phyloP scores from a whole-genome alignment of 768 basidiomycete species.

The Suillus alpinus region DNA sequence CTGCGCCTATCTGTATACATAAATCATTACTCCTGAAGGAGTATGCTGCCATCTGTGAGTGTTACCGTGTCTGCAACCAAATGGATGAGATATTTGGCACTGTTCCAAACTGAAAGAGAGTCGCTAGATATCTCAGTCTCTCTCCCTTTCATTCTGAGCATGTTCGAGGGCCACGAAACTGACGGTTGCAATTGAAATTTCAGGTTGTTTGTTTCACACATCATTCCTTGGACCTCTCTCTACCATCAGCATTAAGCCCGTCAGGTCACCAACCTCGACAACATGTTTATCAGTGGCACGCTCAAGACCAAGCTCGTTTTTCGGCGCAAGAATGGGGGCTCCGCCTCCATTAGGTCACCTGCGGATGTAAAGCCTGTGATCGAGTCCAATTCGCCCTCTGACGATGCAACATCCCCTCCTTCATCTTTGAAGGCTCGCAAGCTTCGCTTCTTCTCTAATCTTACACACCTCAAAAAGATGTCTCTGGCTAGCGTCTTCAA shows the following conservation, averaged over 20 bases:
- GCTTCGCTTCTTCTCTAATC: neutral
- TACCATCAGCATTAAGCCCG: neutral
- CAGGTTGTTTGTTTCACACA: neutral
- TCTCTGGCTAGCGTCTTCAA: neutral
- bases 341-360: neutral
- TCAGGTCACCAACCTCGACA: neutral
- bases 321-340: neutral
- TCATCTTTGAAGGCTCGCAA: neutral
- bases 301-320: neutral
- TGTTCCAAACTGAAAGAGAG: neutral
- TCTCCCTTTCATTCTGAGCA: neutral
- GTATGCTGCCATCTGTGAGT: constrained; percentile 1
- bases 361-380: neutral
- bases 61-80: neutral
- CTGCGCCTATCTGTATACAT: constrained; percentile 1
- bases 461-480: neutral
- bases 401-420: neutral
- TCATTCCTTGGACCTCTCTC: neutral
- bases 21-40: neutral
- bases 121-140: neutral
- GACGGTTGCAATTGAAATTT: neutral
- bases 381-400: neutral
- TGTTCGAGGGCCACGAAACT: neutral
- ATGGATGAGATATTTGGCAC: neutral
- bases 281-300: neutral